These are phyloP conservation scores for Ophiostoma novo-ulmi DNA, from an alignment of 2,329 filamentous ascomycete species.

Conservation along the genomic window DNA sequence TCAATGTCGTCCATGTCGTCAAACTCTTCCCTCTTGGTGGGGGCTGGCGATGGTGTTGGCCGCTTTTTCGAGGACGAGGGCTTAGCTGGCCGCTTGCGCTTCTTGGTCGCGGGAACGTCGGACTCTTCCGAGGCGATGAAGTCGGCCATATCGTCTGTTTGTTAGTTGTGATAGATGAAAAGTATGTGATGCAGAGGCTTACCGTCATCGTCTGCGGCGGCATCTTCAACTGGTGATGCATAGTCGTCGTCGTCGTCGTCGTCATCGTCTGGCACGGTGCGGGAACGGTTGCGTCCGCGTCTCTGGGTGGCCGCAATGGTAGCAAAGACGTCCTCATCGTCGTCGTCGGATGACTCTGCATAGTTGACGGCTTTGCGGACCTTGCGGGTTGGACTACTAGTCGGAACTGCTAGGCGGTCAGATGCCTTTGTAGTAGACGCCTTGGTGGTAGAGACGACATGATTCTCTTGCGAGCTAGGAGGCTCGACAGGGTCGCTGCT, in stretches of 20 bases:
- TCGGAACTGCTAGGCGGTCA: constrained; percentile 39
- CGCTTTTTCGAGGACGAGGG: constrained; percentile 55
- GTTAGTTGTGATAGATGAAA: background rate
- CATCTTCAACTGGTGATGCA: constrained; percentile 59
- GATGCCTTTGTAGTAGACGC: constrained; percentile 44
- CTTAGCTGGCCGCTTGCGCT: constrained; percentile 65
- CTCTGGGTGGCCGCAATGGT: constrained; percentile 31
- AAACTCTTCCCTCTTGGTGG: constrained; percentile 28
- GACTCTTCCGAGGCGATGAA: constrained; percentile 86
- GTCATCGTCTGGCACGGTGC: constrained; percentile 59
- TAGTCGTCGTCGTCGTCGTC: constrained; percentile 73
- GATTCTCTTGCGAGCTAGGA: constrained; percentile 63
- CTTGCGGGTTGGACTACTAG: constrained; percentile 66
- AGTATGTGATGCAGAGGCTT: constrained; percentile 19
- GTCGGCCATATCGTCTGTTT: constrained; percentile 67
- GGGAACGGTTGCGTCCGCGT: constrained; percentile 42
- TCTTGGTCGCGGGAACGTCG: constrained; percentile 63
- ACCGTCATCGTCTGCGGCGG: constrained; percentile 60
- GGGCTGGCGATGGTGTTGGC: constrained; percentile 48
- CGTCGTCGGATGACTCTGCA: constrained; percentile 76
- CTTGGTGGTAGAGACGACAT: constrained; percentile 40
- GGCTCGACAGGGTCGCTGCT: constrained; percentile 72
- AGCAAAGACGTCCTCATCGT: constrained; percentile 67
- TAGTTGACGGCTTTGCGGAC: constrained; percentile 61
- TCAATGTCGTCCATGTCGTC: constrained; percentile 50